These are phyloP conservation scores for Punica granatum DNA, from an alignment of 345 rosid genomes.

Conservation along the genomic window DNA sequence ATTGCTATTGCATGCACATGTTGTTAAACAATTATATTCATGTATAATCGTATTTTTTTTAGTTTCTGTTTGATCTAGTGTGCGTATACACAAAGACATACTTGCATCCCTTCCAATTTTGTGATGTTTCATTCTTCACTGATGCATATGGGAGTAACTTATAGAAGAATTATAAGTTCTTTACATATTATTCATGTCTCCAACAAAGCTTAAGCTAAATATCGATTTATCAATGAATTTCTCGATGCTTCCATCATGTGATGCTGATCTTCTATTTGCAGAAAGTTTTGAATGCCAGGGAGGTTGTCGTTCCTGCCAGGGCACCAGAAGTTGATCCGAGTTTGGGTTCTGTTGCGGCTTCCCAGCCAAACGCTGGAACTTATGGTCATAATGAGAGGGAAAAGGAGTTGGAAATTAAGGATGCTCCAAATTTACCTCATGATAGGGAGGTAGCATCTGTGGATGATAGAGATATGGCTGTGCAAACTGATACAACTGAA, in stretches of 20 bases:
- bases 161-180: background rate
- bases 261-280: slow-evolving; percentile 11
- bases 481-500: slow-evolving; percentile 19
- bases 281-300: slow-evolving; percentile 46
- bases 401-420: slow-evolving; percentile 32
- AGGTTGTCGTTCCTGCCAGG: slow-evolving; percentile 43
- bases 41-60: background rate
- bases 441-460: slow-evolving; percentile 25
- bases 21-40: background rate
- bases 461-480: slow-evolving; percentile 27
- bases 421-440: slow-evolving; percentile 32
- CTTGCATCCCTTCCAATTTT: background rate
- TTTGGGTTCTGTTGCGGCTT: slow-evolving; percentile 34
- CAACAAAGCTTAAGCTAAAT: background rate
- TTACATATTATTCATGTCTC: background rate
- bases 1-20: background rate
- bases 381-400: slow-evolving; percentile 32
- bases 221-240: background rate
- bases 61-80: background rate
- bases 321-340: slow-evolving; percentile 42
- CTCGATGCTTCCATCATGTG: background rate
- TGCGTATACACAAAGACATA: background rate
- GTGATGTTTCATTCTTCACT: background rate
- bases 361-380: slow-evolving; percentile 17
- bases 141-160: background rate